phyloP scores from a whole-genome alignment of 768 basidiomycete genomes.

The Hortiboletus campestris region DNA sequence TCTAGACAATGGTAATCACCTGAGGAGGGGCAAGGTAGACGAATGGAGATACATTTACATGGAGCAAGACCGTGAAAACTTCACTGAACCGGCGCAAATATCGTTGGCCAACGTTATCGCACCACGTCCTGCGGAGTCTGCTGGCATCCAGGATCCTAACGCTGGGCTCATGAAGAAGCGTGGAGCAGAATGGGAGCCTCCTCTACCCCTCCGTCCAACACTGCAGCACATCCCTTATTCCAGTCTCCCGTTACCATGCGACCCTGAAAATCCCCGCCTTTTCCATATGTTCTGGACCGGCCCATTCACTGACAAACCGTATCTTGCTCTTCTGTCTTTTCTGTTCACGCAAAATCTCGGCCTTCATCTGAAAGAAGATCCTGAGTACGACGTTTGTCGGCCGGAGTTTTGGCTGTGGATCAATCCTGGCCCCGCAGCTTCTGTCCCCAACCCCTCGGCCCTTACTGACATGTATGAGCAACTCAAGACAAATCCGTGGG shows the following conservation, averaged over 20 bases:
- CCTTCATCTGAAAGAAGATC: constrained; percentile 60
- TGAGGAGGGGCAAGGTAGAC: constrained; percentile 73
- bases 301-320: constrained; percentile 97
- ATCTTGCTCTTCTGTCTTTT: constrained; percentile 91
- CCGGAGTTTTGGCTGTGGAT: constrained; percentile 99
- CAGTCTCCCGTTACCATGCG: constrained; percentile 64
- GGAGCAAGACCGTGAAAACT: constrained; percentile 51
- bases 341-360: constrained; percentile 94
- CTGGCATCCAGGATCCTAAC: constrained; percentile 45
- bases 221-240: constrained; percentile 56
- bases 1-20: constrained; percentile 75
- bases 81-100: constrained; percentile 35
- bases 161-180: constrained; percentile 56
- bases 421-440: constrained; percentile 94
- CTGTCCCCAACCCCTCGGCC: constrained; percentile 82
- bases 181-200: constrained; percentile 59
- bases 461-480: constrained; percentile 78
- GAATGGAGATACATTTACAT: constrained; percentile 88
- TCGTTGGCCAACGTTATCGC: constrained; percentile 32
- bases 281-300: constrained; percentile 99
- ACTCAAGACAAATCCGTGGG: constrained; percentile 87
- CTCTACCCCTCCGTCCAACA: constrained; percentile 46
- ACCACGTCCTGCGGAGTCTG: constrained; percentile 30
- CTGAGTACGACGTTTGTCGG: constrained; percentile 54
- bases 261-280: constrained; percentile 78